Evolutionary conservation across 176 grass and related monocot species (phyloP), one percentile per base, ranked within the genome.

Genomic region (Hordeum marinum): DNA sequence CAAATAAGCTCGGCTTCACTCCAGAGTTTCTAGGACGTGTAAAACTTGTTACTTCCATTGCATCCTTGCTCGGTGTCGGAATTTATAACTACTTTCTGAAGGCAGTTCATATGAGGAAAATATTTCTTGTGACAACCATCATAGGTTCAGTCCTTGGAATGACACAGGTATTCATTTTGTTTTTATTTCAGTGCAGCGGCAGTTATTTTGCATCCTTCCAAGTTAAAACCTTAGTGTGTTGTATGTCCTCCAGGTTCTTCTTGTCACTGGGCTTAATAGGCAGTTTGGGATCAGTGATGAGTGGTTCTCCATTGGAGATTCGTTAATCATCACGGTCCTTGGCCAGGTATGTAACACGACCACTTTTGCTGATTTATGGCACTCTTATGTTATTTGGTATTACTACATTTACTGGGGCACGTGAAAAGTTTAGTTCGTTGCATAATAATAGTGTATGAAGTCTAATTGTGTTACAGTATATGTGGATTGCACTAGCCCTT

Each of bases 281-380:
- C 87, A 94, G 81, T 83, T 99, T 60, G 96, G 93, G 80, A 91
- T 99, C 37, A 99, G 86, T 73, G 93, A 99, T 64, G 93, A 99
- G 79, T 94, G 96, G 96, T 99, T 99, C 87, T 90, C 93, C 54
- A 94, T 96, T 92, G 96, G 96, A 59, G 93, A 99, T 83, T 99
- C 93, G 34, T 90, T 99, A 86, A 94, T 99, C 76, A 96, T 99
- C 82, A 99, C 96, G 54, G 96, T 99, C 59, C 96, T 99, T 79
- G 79, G 96, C 81, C 96, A 99, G 91, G 96, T 94, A 59, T 29
- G 75, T 67, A 82, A 37, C 35, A 42, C 17, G 62, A 69, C 68
- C 76, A 41, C 23, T 52, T 26, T 62, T 80, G 6, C 37, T 76
- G 15, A 54, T 48, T 79, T 35, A 41, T 82, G 15, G 14, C 29